Conservation (phyloP, 2,329 filamentous ascomycete genomes). For the Stagonosporopsis vannaccii region DNA sequence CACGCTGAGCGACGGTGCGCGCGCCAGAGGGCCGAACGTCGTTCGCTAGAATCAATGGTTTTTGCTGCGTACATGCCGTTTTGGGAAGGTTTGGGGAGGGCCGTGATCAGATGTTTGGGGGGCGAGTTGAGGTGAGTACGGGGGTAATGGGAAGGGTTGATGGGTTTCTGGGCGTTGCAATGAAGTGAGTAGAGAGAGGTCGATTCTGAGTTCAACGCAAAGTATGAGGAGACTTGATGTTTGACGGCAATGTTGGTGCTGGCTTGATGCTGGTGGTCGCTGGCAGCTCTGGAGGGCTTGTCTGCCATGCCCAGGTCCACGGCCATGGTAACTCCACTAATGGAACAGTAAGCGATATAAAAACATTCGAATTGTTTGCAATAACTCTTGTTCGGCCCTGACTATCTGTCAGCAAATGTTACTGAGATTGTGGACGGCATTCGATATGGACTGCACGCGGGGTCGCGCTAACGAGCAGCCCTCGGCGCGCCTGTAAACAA, state of each 20-base stretch:
- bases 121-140: conserved; percentile 1
- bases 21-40: conserved; percentile 15
- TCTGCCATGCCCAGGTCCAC: no score
- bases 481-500: conserved; percentile 16
- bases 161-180: not conserved
- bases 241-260: not conserved
- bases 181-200: not conserved
- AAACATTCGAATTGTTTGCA: no score
- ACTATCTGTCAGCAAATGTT: no score
- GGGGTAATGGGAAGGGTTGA: conserved; percentile 2
- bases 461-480: conserved; percentile 9
- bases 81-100: conserved; percentile 7
- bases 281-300: no score
- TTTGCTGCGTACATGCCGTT: not conserved
- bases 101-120: conserved; percentile 2
- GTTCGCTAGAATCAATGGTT: conserved; percentile 18
- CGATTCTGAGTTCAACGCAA: no score
- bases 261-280: not conserved
- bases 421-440: no score
- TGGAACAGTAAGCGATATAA: no score
- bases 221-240: not conserved
- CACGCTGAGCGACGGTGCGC: conserved; percentile 1
- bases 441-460: no score
- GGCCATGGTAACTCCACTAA: no score
- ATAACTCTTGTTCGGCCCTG: no score